Evolutionary conservation across 257 asterid genomes (phyloP).

Genomic region (Nicotiana obtusifolia): DNA sequence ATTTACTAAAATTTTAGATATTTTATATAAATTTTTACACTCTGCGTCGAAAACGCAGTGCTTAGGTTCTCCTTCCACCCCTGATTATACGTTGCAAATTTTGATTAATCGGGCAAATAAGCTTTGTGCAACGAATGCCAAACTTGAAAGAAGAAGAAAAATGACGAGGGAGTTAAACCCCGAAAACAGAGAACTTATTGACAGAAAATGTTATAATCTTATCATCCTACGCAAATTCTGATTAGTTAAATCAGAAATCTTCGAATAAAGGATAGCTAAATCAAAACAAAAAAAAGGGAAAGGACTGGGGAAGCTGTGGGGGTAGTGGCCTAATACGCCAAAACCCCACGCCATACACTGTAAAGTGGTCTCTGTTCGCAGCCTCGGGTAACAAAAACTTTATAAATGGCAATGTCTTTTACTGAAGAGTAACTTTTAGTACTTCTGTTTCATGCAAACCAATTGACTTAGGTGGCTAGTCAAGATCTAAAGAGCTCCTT

Average conservation of each 20-base stretch:
- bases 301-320: constrained; percentile 12
- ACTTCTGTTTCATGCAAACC: constrained; percentile 10
- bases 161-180: not conserved
- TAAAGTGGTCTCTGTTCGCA: constrained; percentile 26
- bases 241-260: not conserved
- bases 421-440: constrained; percentile 6
- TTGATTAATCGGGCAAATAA: too few relatives aligned
- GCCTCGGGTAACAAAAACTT: constrained; percentile 25
- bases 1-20: too few relatives aligned
- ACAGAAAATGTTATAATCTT: not conserved
- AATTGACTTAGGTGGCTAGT: constrained; percentile 6
- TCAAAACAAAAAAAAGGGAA: not conserved
- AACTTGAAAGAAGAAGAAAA: too few relatives aligned
- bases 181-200: not conserved
- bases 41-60: too few relatives aligned
- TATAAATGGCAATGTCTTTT: constrained; percentile 12
- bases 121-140: too few relatives aligned
- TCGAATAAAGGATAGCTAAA: not conserved
- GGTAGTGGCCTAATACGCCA: constrained; percentile 56
- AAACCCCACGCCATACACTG: constrained; percentile 43
- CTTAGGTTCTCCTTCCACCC: too few relatives aligned
- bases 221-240: not conserved
- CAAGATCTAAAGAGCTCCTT: not conserved
- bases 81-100: too few relatives aligned
- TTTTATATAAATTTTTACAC: too few relatives aligned